These are phyloP conservation scores for Corallochytrium limacisporum DNA, from an alignment of 78 protist genomes.

Conservation along the genomic window DNA sequence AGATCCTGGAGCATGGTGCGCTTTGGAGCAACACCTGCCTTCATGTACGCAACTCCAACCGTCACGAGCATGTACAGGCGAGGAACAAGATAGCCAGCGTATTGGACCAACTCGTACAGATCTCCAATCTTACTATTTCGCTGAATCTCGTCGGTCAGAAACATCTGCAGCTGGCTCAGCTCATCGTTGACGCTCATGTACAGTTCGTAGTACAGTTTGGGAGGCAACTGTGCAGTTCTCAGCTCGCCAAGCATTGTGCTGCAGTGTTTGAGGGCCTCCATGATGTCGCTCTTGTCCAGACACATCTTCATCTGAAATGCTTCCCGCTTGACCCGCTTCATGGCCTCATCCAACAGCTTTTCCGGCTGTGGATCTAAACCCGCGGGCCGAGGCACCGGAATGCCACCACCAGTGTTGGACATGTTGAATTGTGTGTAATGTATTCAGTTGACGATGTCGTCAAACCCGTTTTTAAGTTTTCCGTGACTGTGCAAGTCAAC, in stretches of 20 bases:
- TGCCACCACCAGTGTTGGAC: too few species aligned
- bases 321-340: constrained; percentile 43
- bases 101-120: constrained; percentile 90
- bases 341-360: neutral
- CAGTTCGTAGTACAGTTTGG: constrained; percentile 83
- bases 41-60: constrained; percentile 77
- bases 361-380: too few species aligned
- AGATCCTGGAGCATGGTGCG: constrained; percentile 78
- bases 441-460: too few species aligned
- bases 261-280: constrained; percentile 78
- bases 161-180: constrained; percentile 64
- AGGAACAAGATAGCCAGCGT: constrained; percentile 88
- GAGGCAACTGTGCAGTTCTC: constrained; percentile 70
- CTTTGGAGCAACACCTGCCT: too few species aligned
- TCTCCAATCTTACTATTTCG: constrained; percentile 49
- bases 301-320: constrained; percentile 61
- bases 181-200: constrained; percentile 74
- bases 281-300: constrained; percentile 49
- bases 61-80: constrained; percentile 61
- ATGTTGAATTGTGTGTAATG: too few species aligned
- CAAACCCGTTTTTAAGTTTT: too few species aligned
- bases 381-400: too few species aligned
- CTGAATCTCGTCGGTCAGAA: constrained; percentile 53
- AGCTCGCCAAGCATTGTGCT: constrained; percentile 74
- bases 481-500: too few species aligned